Conservation (phyloP, 2,329 filamentous ascomycete genomes). For the Endoconidiophora laricicola region DNA sequence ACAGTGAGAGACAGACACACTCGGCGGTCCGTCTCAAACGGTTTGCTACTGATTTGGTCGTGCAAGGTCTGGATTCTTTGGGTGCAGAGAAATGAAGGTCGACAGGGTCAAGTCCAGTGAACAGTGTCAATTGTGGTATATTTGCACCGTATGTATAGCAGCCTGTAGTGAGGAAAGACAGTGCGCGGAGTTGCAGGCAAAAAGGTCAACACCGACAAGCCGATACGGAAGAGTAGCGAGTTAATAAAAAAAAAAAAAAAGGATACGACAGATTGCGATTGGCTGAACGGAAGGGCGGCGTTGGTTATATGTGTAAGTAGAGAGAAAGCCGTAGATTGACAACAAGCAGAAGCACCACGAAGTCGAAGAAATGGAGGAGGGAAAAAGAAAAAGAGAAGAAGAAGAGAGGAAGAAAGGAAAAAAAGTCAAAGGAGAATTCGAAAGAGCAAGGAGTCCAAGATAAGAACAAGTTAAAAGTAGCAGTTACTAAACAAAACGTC, state of each 20-base stretch:
- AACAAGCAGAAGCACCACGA: neutral
- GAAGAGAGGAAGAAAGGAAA: neutral
- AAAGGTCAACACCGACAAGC: neutral
- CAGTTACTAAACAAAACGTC: neutral
- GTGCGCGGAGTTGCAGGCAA: neutral
- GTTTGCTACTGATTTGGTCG: neutral
- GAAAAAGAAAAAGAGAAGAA: neutral
- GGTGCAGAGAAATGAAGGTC: neutral
- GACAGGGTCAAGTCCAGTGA: conserved; percentile 3
- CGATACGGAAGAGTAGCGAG: neutral
- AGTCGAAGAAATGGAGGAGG: neutral
- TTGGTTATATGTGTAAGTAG: neutral
- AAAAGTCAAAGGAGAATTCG: neutral
- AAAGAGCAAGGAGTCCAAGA: neutral
- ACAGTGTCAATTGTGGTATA: neutral
- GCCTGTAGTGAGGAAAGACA: too few relatives aligned
- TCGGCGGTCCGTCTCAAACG: neutral
- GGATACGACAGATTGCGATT: neutral
- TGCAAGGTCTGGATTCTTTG: too few relatives aligned
- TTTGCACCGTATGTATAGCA: too few relatives aligned
- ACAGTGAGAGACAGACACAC: neutral
- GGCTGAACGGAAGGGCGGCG: too few relatives aligned
- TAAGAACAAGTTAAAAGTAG: neutral
- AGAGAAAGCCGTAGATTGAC: neutral
- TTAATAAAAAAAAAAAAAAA: neutral